phyloP scores from a whole-genome alignment of 768 basidiomycete species.

The Tephrocybe sp. region DNA sequence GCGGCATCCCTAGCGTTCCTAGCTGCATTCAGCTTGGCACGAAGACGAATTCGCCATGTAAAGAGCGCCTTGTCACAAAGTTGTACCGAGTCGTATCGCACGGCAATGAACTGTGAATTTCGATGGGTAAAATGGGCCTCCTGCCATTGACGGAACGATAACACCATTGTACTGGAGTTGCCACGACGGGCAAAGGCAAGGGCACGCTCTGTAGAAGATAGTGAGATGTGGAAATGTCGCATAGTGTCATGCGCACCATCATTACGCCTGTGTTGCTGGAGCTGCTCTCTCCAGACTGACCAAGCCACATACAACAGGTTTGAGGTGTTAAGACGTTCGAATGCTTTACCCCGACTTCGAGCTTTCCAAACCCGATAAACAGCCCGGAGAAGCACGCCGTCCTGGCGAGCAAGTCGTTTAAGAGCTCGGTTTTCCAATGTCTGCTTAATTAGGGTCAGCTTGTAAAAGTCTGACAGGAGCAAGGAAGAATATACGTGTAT shows the following conservation, averaged over 20 bases:
- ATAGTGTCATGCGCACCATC: slow-evolving; percentile 38
- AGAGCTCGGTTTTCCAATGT: slow-evolving; percentile 51
- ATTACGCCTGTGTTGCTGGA: slow-evolving; percentile 36
- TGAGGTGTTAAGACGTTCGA: slow-evolving; percentile 48
- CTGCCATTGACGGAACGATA: slow-evolving; percentile 45
- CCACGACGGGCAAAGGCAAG: slow-evolving; percentile 46
- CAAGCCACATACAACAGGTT: slow-evolving; percentile 46
- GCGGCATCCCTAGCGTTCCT: slow-evolving; percentile 56
- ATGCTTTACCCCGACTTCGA: slow-evolving; percentile 55
- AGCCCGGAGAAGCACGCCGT: slow-evolving; percentile 56
- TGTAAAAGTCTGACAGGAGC: not conserved
- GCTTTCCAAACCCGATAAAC: slow-evolving; percentile 67
- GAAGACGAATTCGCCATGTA: slow-evolving; percentile 55
- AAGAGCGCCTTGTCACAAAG: slow-evolving; percentile 41
- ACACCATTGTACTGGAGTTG: slow-evolving; percentile 35
- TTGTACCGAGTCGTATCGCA: slow-evolving; percentile 43
- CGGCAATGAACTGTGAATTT: slow-evolving; percentile 46
- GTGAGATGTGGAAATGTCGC: not conserved
- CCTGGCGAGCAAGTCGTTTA: slow-evolving; percentile 55
- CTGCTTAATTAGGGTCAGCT: slow-evolving; percentile 31
- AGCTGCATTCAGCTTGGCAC: slow-evolving; percentile 43
- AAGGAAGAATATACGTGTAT: slow-evolving; percentile 43
- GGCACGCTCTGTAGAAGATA: slow-evolving; percentile 39
- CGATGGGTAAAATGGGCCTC: slow-evolving; percentile 39
- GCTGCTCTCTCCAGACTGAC: slow-evolving; percentile 47